These are phyloP conservation scores for Quillaja saponaria DNA, from an alignment of 306 rosid genomes.

Conservation along the genomic window DNA sequence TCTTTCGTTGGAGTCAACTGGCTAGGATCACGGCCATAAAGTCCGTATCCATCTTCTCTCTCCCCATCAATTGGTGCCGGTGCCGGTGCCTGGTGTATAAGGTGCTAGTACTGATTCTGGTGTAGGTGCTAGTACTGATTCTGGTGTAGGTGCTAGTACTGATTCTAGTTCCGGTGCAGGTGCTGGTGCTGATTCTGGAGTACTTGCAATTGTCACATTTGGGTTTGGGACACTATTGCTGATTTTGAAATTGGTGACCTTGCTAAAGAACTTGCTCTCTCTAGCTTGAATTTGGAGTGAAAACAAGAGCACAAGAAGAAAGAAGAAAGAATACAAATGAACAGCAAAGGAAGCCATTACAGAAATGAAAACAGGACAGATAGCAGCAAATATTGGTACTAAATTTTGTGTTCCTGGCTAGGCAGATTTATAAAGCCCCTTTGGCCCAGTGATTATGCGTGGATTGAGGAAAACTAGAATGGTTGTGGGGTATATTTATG, in stretches of 20 bases:
- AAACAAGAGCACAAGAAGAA: conserved; percentile 37
- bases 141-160: neutral
- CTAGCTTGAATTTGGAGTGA: conserved; percentile 62
- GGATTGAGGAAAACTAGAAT: conserved; percentile 55
- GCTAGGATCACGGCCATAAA: conserved; percentile 42
- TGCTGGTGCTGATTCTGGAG: conserved; percentile 34
- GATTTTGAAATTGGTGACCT: conserved; percentile 37
- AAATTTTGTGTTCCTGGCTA: conserved; percentile 1
- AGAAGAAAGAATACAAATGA: conserved; percentile 41
- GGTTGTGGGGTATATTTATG: conserved; percentile 47
- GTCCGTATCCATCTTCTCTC: conserved; percentile 52
- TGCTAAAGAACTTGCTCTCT: conserved; percentile 47
- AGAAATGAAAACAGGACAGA: conserved; percentile 6
- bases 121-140: conserved; percentile 10
- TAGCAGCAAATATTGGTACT: neutral
- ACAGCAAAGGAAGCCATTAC: conserved; percentile 47
- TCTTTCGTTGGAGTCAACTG: conserved; percentile 32
- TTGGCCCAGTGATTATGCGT: conserved; percentile 48
- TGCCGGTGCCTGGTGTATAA: conserved; percentile 16
- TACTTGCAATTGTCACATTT: neutral
- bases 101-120: conserved; percentile 40
- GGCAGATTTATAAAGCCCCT: conserved; percentile 34
- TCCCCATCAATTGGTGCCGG: conserved; percentile 37
- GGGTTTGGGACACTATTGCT: conserved; percentile 28
- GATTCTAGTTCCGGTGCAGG: conserved; percentile 23